phyloP scores from a whole-genome alignment of 805 yeast species.

The Cyberlindnera euphorbiiphila region DNA sequence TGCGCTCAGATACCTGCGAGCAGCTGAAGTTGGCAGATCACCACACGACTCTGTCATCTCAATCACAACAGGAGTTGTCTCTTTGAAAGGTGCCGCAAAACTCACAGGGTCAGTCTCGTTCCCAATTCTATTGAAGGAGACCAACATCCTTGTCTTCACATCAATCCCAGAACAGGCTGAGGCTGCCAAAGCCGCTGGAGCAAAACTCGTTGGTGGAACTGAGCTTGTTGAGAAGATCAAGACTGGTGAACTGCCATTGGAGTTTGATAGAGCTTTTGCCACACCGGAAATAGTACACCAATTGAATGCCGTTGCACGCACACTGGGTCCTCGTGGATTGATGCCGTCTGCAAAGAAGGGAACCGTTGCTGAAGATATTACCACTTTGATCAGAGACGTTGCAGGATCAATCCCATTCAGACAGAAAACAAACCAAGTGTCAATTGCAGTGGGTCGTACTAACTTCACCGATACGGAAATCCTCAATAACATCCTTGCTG shows the following conservation, averaged over 20 bases:
- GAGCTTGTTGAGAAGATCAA: slow-evolving; percentile 63
- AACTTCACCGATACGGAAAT: slow-evolving; percentile 75
- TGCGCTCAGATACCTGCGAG: slow-evolving; percentile 78
- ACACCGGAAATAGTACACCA: slow-evolving; percentile 74
- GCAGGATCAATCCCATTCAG: slow-evolving; percentile 74
- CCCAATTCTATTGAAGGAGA: slow-evolving; percentile 67
- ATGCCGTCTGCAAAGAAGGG: slow-evolving; percentile 87
- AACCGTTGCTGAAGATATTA: slow-evolving; percentile 71
- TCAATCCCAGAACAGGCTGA: slow-evolving; percentile 47
- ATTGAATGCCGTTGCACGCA: slow-evolving; percentile 66
- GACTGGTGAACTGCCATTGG: slow-evolving; percentile 43
- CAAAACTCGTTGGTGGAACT: slow-evolving; percentile 65
- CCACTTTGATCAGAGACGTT: slow-evolving; percentile 46
- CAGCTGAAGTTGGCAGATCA: slow-evolving; percentile 87
- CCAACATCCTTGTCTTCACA: slow-evolving; percentile 67
- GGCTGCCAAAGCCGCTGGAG: slow-evolving; percentile 54
- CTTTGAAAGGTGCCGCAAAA: slow-evolving; percentile 75
- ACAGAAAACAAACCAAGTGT: slow-evolving; percentile 58
- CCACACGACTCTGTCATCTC: slow-evolving; percentile 65
- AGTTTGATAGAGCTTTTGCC: slow-evolving; percentile 76
- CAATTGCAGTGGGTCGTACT: slow-evolving; percentile 73
- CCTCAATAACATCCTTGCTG: slow-evolving; percentile 63
- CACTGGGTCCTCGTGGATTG: slow-evolving; percentile 82
- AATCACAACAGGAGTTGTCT: slow-evolving; percentile 57
- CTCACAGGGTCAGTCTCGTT: slow-evolving; percentile 67